Conservation (phyloP, 1,284 basidiomycete species). For the Sparassis latifolia region DNA sequence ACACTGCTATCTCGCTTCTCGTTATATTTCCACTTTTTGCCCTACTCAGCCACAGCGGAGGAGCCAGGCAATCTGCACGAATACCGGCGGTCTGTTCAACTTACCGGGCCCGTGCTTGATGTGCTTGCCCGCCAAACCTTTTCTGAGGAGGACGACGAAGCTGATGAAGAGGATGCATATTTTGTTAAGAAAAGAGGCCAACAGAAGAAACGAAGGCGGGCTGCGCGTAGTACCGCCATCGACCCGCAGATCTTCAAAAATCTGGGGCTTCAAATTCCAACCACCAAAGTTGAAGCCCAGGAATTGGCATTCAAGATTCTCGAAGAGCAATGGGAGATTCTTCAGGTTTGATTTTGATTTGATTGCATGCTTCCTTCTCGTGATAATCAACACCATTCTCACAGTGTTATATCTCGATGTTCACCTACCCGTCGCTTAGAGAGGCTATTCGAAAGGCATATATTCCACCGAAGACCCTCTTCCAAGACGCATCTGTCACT, state of each 20-base stretch:
- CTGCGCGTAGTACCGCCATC: constrained; percentile 5
- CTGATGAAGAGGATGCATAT: background rate
- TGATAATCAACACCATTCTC: background rate
- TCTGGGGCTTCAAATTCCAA: constrained; percentile 22
- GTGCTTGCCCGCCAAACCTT: constrained; percentile 4
- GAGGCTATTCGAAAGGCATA: background rate
- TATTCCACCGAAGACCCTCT: background rate
- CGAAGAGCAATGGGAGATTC: constrained; percentile 16
- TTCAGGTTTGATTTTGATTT: constrained; percentile 20
- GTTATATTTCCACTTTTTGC: constrained; percentile 8
- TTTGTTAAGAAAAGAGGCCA: background rate
- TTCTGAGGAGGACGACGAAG: background rate
- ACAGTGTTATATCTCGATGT: constrained; percentile 17
- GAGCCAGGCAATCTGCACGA: background rate
- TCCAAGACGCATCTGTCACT: background rate
- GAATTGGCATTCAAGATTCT: constrained; percentile 17
- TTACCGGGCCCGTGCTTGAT: constrained; percentile 7
- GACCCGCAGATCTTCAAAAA: constrained; percentile 23
- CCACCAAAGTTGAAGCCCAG: constrained; percentile 16
- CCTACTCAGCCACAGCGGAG: constrained; percentile 3
- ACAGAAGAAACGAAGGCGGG: background rate
- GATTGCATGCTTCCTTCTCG: background rate
- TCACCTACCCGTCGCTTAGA: constrained; percentile 14
- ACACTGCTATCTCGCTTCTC: constrained; percentile 28
- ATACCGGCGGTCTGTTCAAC: constrained; percentile 6